phyloP scores from a whole-genome alignment of 257 asterid genomes.

The Ajuga chamaepitys region DNA sequence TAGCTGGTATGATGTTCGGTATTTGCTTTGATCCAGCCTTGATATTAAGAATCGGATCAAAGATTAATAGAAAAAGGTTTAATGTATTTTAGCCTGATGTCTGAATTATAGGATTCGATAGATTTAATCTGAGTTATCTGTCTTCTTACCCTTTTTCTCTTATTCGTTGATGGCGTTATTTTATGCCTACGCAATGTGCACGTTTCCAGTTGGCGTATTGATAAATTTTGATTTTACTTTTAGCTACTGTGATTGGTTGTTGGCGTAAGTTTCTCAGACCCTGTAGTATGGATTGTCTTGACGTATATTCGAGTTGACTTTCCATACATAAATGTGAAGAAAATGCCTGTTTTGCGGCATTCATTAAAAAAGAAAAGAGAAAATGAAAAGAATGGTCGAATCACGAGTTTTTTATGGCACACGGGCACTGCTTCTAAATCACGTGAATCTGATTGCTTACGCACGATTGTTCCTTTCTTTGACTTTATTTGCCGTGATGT shows the following conservation, averaged over 20 bases:
- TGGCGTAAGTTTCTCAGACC: neutral
- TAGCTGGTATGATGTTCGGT: neutral
- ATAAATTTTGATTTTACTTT: neutral
- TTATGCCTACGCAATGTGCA: neutral
- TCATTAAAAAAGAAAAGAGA: neutral
- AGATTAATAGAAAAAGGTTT: neutral
- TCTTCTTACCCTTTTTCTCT: neutral
- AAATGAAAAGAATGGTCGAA: conserved; percentile 3
- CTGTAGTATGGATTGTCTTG: neutral
- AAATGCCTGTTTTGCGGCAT: neutral
- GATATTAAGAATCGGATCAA: neutral
- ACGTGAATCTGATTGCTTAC: conserved; percentile 1
- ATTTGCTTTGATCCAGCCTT: neutral
- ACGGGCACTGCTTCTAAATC: neutral
- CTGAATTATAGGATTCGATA: neutral
- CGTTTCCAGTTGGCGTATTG: neutral
- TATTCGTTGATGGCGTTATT: neutral
- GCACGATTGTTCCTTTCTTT: neutral
- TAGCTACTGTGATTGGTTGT: neutral
- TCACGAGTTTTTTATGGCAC: neutral
- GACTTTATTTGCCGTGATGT: conserved; percentile 11
- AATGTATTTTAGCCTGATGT: neutral
- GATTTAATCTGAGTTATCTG: neutral
- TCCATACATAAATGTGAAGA: neutral
- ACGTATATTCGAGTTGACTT: conserved; percentile 2